Base-by-base conservation (phyloP, 2,329 filamentous ascomycete genomes). In the Pseudogymnoascus verrucosus region DNA sequence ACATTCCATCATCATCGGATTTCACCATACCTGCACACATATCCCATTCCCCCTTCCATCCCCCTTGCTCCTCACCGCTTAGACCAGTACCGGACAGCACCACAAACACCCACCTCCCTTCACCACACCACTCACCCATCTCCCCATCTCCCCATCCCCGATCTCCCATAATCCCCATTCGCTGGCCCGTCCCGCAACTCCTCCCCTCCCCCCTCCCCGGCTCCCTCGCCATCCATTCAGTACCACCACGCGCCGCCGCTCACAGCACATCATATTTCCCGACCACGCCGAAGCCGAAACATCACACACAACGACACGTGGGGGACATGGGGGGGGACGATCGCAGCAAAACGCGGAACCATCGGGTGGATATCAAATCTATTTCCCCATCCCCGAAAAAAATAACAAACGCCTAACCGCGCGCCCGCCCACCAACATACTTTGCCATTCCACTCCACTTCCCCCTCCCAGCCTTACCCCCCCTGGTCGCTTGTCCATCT, bases 361-460 rank as follows among this genome's bases (percentile, higher is more conserved):
- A 31, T 54, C 47, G 47, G 47, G 23, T 28, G 47, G 47, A 54
- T 54, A 54, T 54, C 47, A 54, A 11, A 54, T 54, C 47, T 54
- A 54, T 54, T 54, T 54, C 47, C 47, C 47, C 47, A 54, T 54
- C 47, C 14, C 47, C 47, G 47, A 54, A 26, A 26, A 59, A 31
- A 1, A 60, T n/a, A 60, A 60, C 34, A 36, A 36, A 60, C 57
- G 57, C 31, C 37, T 60, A 40, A 40, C 34, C 34, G 57, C 34
- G 57, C 57, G 57, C 37, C 37, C 37, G 57, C 34, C 34, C 31
- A 39, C 23, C 37, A 37, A 26, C 31, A 39, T 23, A 7, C n/a
- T 16, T 36, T 16, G 28, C 28, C 51, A 59, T 10, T 31, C 51
- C 28, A 26, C 21, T 14, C 42, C 42, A 14, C 42, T 26, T 26